Evolutionary conservation across 169 alveolate species (phyloP), one percentile per base, ranked within the genome.

Genomic region (Blepharisma undulans): DNA sequence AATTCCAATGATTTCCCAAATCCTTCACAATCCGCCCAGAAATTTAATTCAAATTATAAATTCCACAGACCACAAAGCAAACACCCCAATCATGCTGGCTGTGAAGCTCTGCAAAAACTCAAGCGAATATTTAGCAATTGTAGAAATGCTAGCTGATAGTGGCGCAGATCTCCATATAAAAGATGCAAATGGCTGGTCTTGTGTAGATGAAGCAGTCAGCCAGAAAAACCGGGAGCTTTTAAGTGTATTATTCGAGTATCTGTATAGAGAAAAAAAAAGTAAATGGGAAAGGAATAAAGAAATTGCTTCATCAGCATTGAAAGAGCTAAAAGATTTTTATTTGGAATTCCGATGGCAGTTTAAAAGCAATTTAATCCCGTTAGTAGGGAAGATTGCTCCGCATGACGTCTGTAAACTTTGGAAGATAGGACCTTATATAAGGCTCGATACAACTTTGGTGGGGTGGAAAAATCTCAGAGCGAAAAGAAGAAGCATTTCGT

Each of bases 281-380:
- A 29, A 27, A 21, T 82, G 90, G 80, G 80, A 60, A 60, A 86
- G 72, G 72, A 84, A 34, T 10, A 84, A 21, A 59, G 76, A 19
- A 22, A 72, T 22, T 4, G 36, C 30, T 16, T 60, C 29, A 30
- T 22, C 29, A 60, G 36, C 59, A 22, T 33, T 22, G 29, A 48
- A 10, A 32, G 66, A 21, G 22, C 27, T 91, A 3, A 77, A 85
- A 19, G 91, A 91, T 71, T 91, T 86, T 76, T 91, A 84, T 32
- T 22, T 91, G n/a, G 93, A 91, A 77, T 74, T 91, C 25, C 72
- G 86, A 84, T 91, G 93, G 91, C 80, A 91, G 33, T 91, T 91
- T 61, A 88, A 81, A 7, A 78, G 90, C 61, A 59, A 27, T 29
- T 82, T 91, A n/a, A 91, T 91, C 59, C 93, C 93, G 0, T 77